A percentile compares a stretch with the other conserved stretches of the same genome.
Evolutionary conservation across 2,329 filamentous ascomycete species (phyloP).

Genomic region (Pyricularia sp.): DNA sequence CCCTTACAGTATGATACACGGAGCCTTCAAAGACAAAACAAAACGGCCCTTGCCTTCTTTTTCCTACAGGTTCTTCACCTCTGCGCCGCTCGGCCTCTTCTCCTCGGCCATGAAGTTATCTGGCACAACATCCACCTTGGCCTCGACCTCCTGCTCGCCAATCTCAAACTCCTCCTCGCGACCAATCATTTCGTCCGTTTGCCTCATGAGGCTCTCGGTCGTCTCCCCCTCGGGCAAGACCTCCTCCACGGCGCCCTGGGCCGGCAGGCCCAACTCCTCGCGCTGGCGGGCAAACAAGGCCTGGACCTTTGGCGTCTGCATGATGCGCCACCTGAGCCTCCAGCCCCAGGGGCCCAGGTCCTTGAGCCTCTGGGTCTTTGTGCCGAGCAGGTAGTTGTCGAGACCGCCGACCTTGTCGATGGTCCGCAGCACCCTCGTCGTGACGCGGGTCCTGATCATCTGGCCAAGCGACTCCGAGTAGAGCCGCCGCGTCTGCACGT

Average conservation of each 20-base stretch:
- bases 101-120: constrained; percentile 17
- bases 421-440: constrained; percentile 54
- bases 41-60: neutral
- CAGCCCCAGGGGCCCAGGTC: constrained; percentile 85
- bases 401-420: constrained; percentile 80
- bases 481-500: constrained; percentile 56
- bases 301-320: constrained; percentile 60
- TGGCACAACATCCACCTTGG: neutral
- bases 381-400: constrained; percentile 80
- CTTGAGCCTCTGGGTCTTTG: constrained; percentile 63
- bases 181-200: constrained; percentile 25
- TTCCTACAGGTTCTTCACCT: neutral
- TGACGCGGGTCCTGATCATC: constrained; percentile 55
- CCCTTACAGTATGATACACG: neutral
- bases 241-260: constrained; percentile 22
- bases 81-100: neutral
- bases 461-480: constrained; percentile 49
- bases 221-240: constrained; percentile 10
- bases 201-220: constrained; percentile 20
- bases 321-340: constrained; percentile 77
- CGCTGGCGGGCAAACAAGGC: constrained; percentile 54
- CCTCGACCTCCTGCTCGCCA: constrained; percentile 16
- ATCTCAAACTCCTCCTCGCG: constrained; percentile 32
- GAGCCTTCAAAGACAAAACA: neutral
- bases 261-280: constrained; percentile 48